Percentiles rank a stretch among this genome's conserved stretches.
Evolutionary conservation across 805 yeast genomes (phyloP).

Genomic region (Candida schatavii): DNA sequence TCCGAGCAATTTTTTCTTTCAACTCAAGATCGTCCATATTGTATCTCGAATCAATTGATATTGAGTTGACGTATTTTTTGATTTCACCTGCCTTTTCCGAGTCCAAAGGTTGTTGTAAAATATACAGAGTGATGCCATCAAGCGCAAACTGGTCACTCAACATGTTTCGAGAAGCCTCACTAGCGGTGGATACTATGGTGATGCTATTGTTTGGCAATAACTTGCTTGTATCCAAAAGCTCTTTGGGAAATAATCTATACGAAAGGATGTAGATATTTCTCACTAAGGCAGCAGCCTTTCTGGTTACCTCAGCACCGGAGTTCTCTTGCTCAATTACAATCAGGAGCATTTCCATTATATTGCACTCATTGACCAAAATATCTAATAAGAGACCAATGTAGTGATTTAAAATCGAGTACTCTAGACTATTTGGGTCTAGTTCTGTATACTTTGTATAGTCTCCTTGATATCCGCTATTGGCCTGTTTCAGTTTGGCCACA

Average conservation of each 20-base stretch:
- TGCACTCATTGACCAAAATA: conserved; percentile 51
- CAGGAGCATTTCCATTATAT: conserved; percentile 48
- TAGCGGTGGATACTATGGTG: conserved; percentile 1
- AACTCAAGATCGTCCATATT: conserved; percentile 62
- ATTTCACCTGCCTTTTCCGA: conserved; percentile 4
- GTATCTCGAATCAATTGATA: conserved; percentile 11
- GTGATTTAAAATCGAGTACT: conserved; percentile 48
- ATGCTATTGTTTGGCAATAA: conserved; percentile 9
- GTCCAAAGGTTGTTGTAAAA: not conserved
- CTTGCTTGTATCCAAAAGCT: conserved; percentile 23
- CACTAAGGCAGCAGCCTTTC: conserved; percentile 62
- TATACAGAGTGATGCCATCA: not conserved
- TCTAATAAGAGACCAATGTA: conserved; percentile 60
- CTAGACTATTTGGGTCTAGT: conserved; percentile 10
- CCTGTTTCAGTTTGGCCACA: conserved; percentile 11
- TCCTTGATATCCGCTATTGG: not conserved
- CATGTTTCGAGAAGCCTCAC: not conserved
- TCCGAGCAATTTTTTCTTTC: conserved; percentile 60
- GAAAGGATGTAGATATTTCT: conserved; percentile 60
- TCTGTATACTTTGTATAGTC: conserved; percentile 12
- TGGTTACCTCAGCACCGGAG: conserved; percentile 42
- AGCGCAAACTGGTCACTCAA: not conserved
- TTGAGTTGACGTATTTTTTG: conserved; percentile 24
- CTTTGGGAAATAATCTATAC: conserved; percentile 52
- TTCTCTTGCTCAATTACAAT: conserved; percentile 40